These are phyloP conservation scores for Gastrodia elata DNA, from an alignment of 106 monocot species.

Conservation along the genomic window DNA sequence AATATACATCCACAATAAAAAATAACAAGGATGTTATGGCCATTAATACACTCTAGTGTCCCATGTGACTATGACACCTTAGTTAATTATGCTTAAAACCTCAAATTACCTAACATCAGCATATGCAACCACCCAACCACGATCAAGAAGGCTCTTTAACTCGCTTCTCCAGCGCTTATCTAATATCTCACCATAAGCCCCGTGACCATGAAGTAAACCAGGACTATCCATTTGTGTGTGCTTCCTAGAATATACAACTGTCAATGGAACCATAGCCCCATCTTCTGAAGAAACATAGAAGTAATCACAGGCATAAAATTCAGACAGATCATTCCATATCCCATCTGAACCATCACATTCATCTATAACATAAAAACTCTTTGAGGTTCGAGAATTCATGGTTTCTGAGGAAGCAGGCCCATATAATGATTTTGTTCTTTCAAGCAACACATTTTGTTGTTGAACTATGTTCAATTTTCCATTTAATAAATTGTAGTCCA, in stretches of 20 bases:
- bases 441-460: slow-evolving; percentile 83
- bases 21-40: background rate
- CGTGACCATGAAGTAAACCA: slow-evolving; percentile 86
- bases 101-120: slow-evolving; percentile 79
- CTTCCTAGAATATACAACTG: slow-evolving; percentile 74
- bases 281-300: slow-evolving; percentile 64
- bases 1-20: background rate
- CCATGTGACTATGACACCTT: background rate
- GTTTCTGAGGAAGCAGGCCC: slow-evolving; percentile 44
- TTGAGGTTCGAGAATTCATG: slow-evolving; percentile 20
- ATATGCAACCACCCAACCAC: slow-evolving; percentile 97
- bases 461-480: slow-evolving; percentile 89
- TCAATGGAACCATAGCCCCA: slow-evolving; percentile 64
- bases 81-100: background rate
- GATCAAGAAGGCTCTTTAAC: slow-evolving; percentile 92
- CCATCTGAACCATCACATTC: slow-evolving; percentile 26
- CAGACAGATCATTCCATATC: slow-evolving; percentile 81
- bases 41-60: background rate
- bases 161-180: slow-evolving; percentile 85
- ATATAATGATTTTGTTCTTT: slow-evolving; percentile 73
- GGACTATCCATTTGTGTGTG: slow-evolving; percentile 70
- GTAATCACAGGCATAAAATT: slow-evolving; percentile 91
- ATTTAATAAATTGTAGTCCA: slow-evolving; percentile 80
- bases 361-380: slow-evolving; percentile 9
- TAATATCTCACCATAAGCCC: slow-evolving; percentile 89